These are phyloP conservation scores for Magnolia officinalis DNA, from an alignment of 164 flowering plant genomes.

Conservation along the genomic window DNA sequence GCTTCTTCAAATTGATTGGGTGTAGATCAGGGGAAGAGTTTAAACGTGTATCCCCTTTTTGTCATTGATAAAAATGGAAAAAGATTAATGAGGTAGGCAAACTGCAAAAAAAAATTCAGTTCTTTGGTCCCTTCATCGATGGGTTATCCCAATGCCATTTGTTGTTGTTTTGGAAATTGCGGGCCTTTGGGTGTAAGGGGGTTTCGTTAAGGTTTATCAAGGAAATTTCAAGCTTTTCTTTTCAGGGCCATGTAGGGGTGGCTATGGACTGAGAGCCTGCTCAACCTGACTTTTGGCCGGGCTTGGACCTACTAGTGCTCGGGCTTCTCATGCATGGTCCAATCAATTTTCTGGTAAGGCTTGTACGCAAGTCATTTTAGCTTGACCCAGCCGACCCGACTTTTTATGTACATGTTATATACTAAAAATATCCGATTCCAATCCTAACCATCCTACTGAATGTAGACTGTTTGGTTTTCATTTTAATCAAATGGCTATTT, in stretches of 20 bases:
- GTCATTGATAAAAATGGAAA: background rate
- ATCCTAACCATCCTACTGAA: no score
- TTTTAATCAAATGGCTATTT: no score
- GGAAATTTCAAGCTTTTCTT: background rate
- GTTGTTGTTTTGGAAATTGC: background rate
- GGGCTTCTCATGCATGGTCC: no score
- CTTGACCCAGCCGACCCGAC: no score
- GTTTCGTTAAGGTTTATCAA: background rate
- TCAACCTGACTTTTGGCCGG: background rate
- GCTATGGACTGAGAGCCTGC: background rate
- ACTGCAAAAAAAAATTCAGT: background rate
- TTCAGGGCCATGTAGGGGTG: background rate
- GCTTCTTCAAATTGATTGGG: no score
- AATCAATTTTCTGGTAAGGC: no score
- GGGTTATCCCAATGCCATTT: background rate
- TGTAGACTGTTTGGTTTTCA: no score
- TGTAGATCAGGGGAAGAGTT: background rate
- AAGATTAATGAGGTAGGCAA: background rate
- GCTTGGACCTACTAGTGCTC: no score
- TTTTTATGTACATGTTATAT: no score
- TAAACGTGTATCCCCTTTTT: background rate
- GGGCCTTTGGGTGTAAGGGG: background rate
- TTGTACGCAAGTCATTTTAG: no score
- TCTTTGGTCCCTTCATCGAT: background rate
- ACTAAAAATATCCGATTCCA: no score